Base-by-base conservation (phyloP, 129 eudicot genomes). In the Escallonia rubra region DNA sequence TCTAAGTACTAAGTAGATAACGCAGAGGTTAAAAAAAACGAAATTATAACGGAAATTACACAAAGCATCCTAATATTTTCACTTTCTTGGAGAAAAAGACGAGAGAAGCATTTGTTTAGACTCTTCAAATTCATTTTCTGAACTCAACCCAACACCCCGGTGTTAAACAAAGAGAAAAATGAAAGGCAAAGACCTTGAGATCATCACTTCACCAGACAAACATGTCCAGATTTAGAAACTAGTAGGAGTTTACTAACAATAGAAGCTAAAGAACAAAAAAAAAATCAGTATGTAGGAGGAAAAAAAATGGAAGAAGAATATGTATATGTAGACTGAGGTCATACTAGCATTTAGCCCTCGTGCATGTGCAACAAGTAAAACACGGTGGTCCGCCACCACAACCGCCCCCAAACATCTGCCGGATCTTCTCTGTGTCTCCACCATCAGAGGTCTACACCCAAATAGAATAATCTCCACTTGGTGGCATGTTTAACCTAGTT, bases 371-470 rank as follows among this genome's bases (percentile, higher is more conserved):
- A 41, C 42, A 3, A 40, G 5, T 42, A 34, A 61, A 13, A n/a
- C 52, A 14, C 60, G 12, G 34, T 42, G 71, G 62, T 67, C 71
- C 62, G 71, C 62, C 71, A 67, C 48, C 71, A 39, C 61, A 5
- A 41, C 71, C 51, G 47, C 50, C 71, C 71, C 51, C 14, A 4
- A 54, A 67, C 40, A 67, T 54, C 62, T 13, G 63, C 63, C 51
- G 61, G 4, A 14, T 42, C 53, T 67, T 41, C 39, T 7, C 39
- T 7, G 72, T 67, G 50, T 55, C 50, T 67, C 72, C 62, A 13
- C 61, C 67, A 63, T 13, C 11, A 49, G 11, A 23, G 34, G 34
- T 23, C 34, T 23, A 23, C 34, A 23, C 53, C 11, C 11, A 5
- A 52, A 13, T 52, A 52, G n/a, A 2, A 52, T 5, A 5, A 52